Evolutionary conservation across 495 filamentous ascomycete genomes (phyloP).

Genomic region (Barbatosphaeria neglecta): DNA sequence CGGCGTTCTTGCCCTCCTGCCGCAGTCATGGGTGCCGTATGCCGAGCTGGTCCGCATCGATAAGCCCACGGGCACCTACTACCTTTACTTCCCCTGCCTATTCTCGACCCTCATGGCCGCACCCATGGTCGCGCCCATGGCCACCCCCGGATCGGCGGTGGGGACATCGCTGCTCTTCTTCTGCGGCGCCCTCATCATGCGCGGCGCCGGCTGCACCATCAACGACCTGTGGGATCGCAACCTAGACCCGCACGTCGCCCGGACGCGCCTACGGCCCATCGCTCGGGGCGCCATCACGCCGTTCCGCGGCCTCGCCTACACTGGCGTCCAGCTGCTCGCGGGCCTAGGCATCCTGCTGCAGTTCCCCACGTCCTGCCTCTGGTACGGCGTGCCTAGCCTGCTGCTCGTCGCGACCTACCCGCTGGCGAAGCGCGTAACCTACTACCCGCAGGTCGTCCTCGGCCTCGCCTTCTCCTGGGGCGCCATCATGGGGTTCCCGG

Average conservation of each 20-base stretch:
- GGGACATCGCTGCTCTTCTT: constrained; percentile 70
- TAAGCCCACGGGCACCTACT: constrained; percentile 90
- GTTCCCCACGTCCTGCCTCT: constrained; percentile 74
- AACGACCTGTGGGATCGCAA: constrained; percentile 97
- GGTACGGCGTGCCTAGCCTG: constrained; percentile 77
- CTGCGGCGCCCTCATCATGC: constrained; percentile 84
- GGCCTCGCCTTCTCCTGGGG: constrained; percentile 96
- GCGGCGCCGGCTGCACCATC: constrained; percentile 93
- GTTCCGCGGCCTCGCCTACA: constrained; percentile 64
- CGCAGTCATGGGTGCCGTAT: constrained; percentile 71
- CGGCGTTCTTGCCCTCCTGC: constrained; percentile 68
- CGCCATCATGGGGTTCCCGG: constrained; percentile 92
- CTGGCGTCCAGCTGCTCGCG: constrained; percentile 65
- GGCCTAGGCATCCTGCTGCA: constrained; percentile 76
- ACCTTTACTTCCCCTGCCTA: constrained; percentile 89
- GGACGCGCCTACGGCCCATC: constrained; percentile 80
- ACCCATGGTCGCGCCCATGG: constrained; percentile 46
- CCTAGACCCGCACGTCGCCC: constrained; percentile 78
- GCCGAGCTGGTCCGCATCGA: constrained; percentile 89
- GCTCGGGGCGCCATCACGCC: constrained; percentile 75
- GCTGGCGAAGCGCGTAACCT: constrained; percentile 82
- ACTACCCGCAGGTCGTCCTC: constrained; percentile 89
- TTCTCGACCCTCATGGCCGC: constrained; percentile 74
- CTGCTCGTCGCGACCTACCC: constrained; percentile 76
- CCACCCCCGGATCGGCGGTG: constrained; percentile 44